Evolutionary conservation across 1,139 yeast species (phyloP).

Genomic region (Kurtzmaniella natalensis): DNA sequence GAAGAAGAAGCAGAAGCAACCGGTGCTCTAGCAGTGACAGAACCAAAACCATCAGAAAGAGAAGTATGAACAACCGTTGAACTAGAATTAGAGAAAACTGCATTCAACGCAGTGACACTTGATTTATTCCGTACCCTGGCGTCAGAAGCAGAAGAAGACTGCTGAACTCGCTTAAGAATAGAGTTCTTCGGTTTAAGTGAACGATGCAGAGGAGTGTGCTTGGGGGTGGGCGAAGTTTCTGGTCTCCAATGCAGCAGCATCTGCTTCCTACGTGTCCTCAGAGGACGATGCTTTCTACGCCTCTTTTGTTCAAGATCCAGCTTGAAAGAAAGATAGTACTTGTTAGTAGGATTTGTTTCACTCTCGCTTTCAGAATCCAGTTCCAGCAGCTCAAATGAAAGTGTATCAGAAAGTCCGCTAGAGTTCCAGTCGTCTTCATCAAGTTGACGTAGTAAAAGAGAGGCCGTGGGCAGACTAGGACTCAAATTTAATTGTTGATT

Average conservation of each 20-base stretch:
- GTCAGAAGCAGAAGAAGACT: too few relatives aligned
- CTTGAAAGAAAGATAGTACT: conserved; percentile 21
- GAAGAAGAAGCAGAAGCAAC: too few relatives aligned
- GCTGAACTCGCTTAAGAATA: conserved; percentile 23
- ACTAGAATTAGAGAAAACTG: too few relatives aligned
- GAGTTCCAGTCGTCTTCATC: conserved; percentile 3
- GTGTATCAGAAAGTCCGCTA: conserved; percentile 2
- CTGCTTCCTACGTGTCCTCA: background rate
- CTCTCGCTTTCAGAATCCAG: conserved; percentile 15
- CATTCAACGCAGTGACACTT: too few relatives aligned
- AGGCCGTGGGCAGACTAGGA: background rate
- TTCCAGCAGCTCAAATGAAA: conserved; percentile 2
- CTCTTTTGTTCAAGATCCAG: conserved; percentile 14
- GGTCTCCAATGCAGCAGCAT: conserved; percentile 2
- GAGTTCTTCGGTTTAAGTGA: conserved; percentile 39
- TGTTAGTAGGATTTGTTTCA: conserved; percentile 19
- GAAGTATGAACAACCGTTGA: too few relatives aligned
- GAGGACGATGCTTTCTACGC: conserved; percentile 6
- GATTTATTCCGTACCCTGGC: background rate
- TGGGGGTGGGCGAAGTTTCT: conserved; percentile 37
- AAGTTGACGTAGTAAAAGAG: background rate
- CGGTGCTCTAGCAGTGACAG: too few relatives aligned
- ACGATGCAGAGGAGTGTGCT: conserved; percentile 43
- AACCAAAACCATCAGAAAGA: too few relatives aligned
- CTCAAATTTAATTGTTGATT: background rate